Evolutionary conservation across 2,329 filamentous ascomycete species (phyloP).

Genomic region (Talaromyces piceae): DNA sequence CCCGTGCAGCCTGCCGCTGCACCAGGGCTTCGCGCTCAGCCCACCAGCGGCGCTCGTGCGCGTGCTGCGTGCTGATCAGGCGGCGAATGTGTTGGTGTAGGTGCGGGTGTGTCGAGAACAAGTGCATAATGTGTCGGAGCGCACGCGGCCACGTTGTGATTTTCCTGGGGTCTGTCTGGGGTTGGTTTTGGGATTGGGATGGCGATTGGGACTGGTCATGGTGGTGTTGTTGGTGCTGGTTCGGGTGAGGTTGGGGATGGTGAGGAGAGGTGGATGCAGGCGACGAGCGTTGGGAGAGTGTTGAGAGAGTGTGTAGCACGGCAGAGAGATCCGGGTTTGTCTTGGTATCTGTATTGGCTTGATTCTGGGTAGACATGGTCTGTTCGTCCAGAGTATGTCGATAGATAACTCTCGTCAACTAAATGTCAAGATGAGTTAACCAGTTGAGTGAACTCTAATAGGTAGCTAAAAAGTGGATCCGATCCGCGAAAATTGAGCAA

Average conservation of each 20-base stretch:
- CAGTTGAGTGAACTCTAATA: too few relatives aligned
- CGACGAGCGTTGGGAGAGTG: slow-evolving; percentile 24
- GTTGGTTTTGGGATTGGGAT: too few relatives aligned
- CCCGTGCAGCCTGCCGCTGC: slow-evolving; percentile 44
- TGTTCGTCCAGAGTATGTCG: background rate
- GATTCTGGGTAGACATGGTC: background rate
- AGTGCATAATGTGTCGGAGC: slow-evolving; percentile 45
- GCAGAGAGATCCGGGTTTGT: slow-evolving; percentile 32
- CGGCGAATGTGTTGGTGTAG: slow-evolving; percentile 40
- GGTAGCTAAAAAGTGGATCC: background rate
- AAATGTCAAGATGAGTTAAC: too few relatives aligned
- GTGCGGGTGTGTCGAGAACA: slow-evolving; percentile 39
- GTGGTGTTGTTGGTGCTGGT: background rate
- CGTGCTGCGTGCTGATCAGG: slow-evolving; percentile 57
- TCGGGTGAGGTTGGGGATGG: slow-evolving; percentile 1
- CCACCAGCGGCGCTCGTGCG: slow-evolving; percentile 57
- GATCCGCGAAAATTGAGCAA: background rate
- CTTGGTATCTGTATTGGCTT: background rate
- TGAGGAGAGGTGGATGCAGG: slow-evolving; percentile 24
- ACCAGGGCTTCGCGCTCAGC: slow-evolving; percentile 45
- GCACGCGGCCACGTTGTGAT: slow-evolving; percentile 48
- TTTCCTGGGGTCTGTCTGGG: slow-evolving; percentile 33
- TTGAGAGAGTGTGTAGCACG: slow-evolving; percentile 35
- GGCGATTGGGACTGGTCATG: background rate
- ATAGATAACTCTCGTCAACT: too few relatives aligned